Base-by-base conservation (phyloP, 768 basidiomycete genomes). In the Suillus occidentalis region DNA sequence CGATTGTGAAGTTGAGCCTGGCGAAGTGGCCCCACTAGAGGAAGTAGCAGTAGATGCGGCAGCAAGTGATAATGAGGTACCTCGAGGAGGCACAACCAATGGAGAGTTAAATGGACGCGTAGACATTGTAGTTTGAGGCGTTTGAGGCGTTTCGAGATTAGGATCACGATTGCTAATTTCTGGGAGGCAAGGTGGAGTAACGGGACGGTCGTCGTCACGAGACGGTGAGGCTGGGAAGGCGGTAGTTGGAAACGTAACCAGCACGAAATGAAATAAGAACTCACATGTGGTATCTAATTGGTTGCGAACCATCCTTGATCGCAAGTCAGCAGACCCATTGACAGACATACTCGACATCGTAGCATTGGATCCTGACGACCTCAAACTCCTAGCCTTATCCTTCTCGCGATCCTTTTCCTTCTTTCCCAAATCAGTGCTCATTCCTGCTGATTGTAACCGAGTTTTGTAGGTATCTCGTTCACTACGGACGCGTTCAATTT, bases 401-500 rank as follows among this genome's bases (percentile, higher is more conserved):
- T 65, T 72, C 59, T 68, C 73, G 58, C 58, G 58, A 18, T 59
- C 58, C 67, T 62, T 76, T 18, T 73, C 76, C 64, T 71, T 78
- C 67, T 68, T 77, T 28, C 65, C 37, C 40, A 73, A 64, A 81
- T 90, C 80, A 83, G 78, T 53, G 72, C 74, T 66, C 66, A 74
- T 60, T 49, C 73, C 70, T 69, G 77, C 67, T 74, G 72, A 68
- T 49, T 69, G 68, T 13, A 78, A 70, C 50, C 75, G 75, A n/a
- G 72, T 42, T 58, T 79, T 79, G 62, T 81, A 90, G 10, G 82
- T 73, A 71, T 95, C 94, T 20, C 95, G 85, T 74, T 97, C 95
- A 13, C 80, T 80, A 16, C 95, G 83, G 60, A 97, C 85, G 62
- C 95, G 86, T 69, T 96, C 94, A 52, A 94, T 82, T 70, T 97